Evolutionary conservation across 2,329 filamentous ascomycete species (phyloP).

Genomic region (Ophiosphaerella narmari): DNA sequence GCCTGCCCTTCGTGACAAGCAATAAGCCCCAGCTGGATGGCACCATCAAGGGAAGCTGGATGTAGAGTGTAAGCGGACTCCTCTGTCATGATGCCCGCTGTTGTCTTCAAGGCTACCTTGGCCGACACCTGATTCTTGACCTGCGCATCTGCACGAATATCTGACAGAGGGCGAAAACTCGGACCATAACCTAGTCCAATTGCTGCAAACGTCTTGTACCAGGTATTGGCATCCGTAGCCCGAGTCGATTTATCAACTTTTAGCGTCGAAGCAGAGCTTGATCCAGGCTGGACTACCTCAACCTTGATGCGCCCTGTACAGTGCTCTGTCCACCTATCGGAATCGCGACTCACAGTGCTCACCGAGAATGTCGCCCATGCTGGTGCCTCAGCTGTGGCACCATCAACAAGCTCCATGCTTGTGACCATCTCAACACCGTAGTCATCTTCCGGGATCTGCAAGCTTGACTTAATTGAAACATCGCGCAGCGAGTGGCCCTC

Average conservation of each 20-base stretch:
- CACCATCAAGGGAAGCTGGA: conserved; percentile 39
- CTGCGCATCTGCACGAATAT: conserved; percentile 3
- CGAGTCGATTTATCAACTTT: not conserved
- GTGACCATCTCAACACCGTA: conserved; percentile 21
- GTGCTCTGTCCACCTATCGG: not conserved
- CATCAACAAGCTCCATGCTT: conserved; percentile 10
- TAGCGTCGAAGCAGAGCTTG: not conserved
- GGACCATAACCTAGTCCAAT: conserved; percentile 27
- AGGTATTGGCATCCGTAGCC: conserved; percentile 11
- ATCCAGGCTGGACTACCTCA: not conserved
- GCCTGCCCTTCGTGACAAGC: conserved; percentile 14
- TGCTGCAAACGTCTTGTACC: conserved; percentile 25
- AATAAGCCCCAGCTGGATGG: conserved; percentile 28
- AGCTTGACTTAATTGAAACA: conserved; percentile 20
- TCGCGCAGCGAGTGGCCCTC: conserved; percentile 19
- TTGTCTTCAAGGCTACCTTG: conserved; percentile 12
- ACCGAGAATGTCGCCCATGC: conserved; percentile 17
- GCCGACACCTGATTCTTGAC: conserved; percentile 5
- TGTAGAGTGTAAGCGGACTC: conserved; percentile 42
- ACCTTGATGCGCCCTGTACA: not conserved
- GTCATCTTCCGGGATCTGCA: conserved; percentile 27
- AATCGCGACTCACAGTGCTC: conserved; percentile 7
- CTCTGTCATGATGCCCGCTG: conserved; percentile 7
- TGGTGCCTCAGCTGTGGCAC: conserved; percentile 6
- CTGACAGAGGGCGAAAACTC: conserved; percentile 20